Evolutionary conservation across 1,139 yeast species (phyloP), one percentile per base, ranked within the genome.

Genomic region (Chernovozyma sophiae-reginae): DNA sequence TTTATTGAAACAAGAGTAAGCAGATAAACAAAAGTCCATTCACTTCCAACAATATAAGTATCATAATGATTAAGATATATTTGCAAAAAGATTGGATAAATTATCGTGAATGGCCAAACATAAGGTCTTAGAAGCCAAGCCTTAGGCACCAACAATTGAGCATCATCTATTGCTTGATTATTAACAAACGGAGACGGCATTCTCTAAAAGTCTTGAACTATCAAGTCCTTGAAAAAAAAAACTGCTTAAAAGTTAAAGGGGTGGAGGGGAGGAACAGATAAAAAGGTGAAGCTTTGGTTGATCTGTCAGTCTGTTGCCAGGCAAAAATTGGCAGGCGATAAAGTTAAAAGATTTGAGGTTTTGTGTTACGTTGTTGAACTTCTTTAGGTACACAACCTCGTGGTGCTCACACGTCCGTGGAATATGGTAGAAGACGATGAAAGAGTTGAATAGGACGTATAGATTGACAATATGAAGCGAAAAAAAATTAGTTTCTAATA

Each of bases 21-120:
- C 32, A 87, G 66, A 52, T 79, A 90, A 27, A 92, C 95, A 60
- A 86, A 87, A 0, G 97, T 92, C 87, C 87, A 81, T 62, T 82
- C 89, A 36, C 73, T 65, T 25, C 96, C 96, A 37, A 74, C 82
- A 50, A 92, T 83, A 56, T 86, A 86, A 39, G 64, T 68, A 41
- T 92, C 97, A 60, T 92, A 92, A 42, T 81, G 79, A 43, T 68
- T 64, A 44, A 62, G 55, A 59, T 86, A 92, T 33, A 86, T 59
- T 52, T 85, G 81, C 38, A 70, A 65, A 58, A 86, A 87, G 20
- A 74, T 54, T 10, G 97, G 96, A 56, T 92, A 92, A 32, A 87
- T 62, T 36, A 85, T 72, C 43, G 82, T 60, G 58, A 90, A 90
- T 7, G 97, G 96, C 74, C 87, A 78, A 19, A 85, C 82, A 54